Percentiles rank a stretch among this genome's conserved stretches.
Conservation (phyloP, 2,329 filamentous ascomycete genomes). For the Calycina herbarum region DNA sequence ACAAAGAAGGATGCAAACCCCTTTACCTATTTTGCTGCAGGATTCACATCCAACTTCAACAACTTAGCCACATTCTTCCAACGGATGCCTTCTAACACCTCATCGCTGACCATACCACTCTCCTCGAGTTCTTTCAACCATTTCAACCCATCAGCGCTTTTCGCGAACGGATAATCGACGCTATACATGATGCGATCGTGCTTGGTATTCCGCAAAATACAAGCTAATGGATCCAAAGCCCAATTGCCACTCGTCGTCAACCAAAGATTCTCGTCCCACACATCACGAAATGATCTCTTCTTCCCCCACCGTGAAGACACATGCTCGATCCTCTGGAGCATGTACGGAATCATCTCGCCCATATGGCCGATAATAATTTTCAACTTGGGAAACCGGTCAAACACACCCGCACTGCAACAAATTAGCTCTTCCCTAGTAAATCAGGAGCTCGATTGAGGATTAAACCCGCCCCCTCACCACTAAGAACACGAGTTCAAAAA, state of each 20-base stretch:
- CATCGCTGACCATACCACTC: constrained; percentile 49
- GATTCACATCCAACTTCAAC: constrained; percentile 35
- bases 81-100: constrained; percentile 50
- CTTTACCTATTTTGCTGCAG: constrained; percentile 4
- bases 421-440: no score
- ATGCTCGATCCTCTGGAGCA: constrained; percentile 48
- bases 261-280: constrained; percentile 58
- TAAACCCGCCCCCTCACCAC: no score
- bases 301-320: constrained; percentile 36
- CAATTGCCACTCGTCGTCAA: constrained; percentile 57
- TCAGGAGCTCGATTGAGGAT: no score
- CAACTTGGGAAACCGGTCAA: constrained; percentile 53
- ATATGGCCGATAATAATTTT: constrained; percentile 57
- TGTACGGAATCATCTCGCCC: constrained; percentile 54
- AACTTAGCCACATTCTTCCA: constrained; percentile 53
- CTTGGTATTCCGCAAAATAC: constrained; percentile 45
- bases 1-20: no score
- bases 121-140: constrained; percentile 50
- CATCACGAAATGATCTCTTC: constrained; percentile 44
- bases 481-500: no score
- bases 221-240: constrained; percentile 48
- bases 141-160: constrained; percentile 48
- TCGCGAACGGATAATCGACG: constrained; percentile 57
- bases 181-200: constrained; percentile 56
- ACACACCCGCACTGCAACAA: constrained; percentile 44